Percentiles rank a stretch among this genome's conserved stretches.
Conservation (phyloP, 768 basidiomycete species). For the Panellus pusillus region DNA sequence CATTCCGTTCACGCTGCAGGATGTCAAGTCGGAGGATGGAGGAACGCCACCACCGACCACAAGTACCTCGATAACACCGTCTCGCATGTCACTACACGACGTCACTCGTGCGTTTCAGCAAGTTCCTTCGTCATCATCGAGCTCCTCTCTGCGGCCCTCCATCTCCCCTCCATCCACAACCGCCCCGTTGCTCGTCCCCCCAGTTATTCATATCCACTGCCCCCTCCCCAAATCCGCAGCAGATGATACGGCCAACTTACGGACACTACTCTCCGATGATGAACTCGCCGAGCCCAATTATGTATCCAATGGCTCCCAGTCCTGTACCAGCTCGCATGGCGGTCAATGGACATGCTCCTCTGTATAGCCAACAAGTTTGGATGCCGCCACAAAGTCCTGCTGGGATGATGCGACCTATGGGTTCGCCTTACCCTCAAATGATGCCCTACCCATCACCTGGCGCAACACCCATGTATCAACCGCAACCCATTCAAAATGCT, state of each 20-base stretch:
- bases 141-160: constrained; percentile 47
- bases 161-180: constrained; percentile 51
- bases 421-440: constrained; percentile 68
- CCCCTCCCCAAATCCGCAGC: constrained; percentile 36
- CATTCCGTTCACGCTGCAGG: constrained; percentile 78
- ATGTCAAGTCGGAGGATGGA: constrained; percentile 85
- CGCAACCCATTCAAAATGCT: constrained; percentile 42
- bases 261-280: constrained; percentile 68
- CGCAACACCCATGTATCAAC: constrained; percentile 50
- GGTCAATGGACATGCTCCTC: constrained; percentile 59
- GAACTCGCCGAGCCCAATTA: constrained; percentile 65
- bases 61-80: constrained; percentile 52
- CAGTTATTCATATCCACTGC: constrained; percentile 17
- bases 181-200: constrained; percentile 46
- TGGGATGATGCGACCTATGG: constrained; percentile 55
- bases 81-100: constrained; percentile 78
- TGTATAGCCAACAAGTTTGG: constrained; percentile 69
- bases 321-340: constrained; percentile 63
- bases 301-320: constrained; percentile 65
- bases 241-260: constrained; percentile 57
- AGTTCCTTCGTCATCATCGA: constrained; percentile 64
- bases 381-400: constrained; percentile 51
- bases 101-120: constrained; percentile 87
- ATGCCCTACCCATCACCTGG: constrained; percentile 64
- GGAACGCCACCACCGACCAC: constrained; percentile 72